A percentile compares a stretch with the other conserved stretches of the same genome.
Conservation (phyloP, 805 yeast genomes). For the Sugiyamaella smithiae region DNA sequence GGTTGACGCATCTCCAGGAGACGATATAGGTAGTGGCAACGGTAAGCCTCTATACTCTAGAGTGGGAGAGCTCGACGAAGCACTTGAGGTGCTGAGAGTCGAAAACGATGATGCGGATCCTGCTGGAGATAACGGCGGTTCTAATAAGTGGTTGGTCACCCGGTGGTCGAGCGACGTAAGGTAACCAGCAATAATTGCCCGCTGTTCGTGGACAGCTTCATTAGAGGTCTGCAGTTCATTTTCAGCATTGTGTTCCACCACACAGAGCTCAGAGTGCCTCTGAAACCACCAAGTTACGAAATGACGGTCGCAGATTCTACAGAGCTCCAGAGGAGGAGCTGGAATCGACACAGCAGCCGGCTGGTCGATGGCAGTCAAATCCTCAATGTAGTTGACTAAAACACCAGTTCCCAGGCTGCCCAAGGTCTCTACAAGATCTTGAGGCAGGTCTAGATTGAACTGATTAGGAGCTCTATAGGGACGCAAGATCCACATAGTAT, state of each 20-base stretch:
- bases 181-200: slow-evolving; percentile 41
- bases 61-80: slow-evolving; percentile 9
- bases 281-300: slow-evolving; percentile 98
- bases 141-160: slow-evolving; percentile 7
- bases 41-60: slow-evolving; percentile 19
- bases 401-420: slow-evolving; percentile 84
- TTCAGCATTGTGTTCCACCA: slow-evolving; percentile 78
- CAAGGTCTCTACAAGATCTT: slow-evolving; percentile 62
- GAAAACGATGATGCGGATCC: slow-evolving; percentile 11
- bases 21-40: slow-evolving; percentile 11
- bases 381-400: slow-evolving; percentile 67
- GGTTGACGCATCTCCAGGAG: neutral
- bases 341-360: slow-evolving; percentile 59
- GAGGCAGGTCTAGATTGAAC: slow-evolving; percentile 66
- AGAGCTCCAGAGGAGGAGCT: slow-evolving; percentile 75
- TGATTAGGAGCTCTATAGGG: slow-evolving; percentile 66
- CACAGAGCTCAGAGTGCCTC: slow-evolving; percentile 81
- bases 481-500: slow-evolving; percentile 90
- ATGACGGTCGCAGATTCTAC: slow-evolving; percentile 86
- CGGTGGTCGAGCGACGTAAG: slow-evolving; percentile 33
- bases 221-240: slow-evolving; percentile 73
- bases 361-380: slow-evolving; percentile 60
- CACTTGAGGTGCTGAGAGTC: neutral
- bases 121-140: slow-evolving; percentile 18
- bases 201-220: slow-evolving; percentile 73